Conservation (phyloP, 768 basidiomycete genomes). For the Russula brevipes region DNA sequence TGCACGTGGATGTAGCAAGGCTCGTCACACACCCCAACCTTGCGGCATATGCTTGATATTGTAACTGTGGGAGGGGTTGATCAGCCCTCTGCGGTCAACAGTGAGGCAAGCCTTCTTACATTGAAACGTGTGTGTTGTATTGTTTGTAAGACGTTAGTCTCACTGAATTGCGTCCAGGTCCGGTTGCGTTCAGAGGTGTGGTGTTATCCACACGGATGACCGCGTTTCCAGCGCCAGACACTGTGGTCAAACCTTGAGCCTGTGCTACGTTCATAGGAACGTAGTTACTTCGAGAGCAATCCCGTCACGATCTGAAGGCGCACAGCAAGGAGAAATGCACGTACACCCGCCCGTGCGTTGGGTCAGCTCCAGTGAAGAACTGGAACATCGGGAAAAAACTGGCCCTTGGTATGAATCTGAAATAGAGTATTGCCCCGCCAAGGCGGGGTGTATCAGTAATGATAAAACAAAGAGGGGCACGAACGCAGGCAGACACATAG, state of each 20-base stretch:
- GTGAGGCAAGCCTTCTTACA: slow-evolving; percentile 37
- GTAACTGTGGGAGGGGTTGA: slow-evolving; percentile 31
- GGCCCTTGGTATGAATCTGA: slow-evolving; percentile 13
- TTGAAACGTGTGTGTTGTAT: slow-evolving; percentile 29
- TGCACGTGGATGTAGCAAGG: slow-evolving; percentile 17
- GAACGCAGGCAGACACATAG: not conserved
- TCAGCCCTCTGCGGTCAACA: slow-evolving; percentile 9
- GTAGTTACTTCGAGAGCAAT: slow-evolving; percentile 12
- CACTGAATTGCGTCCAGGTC: slow-evolving; percentile 22
- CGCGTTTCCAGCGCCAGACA: slow-evolving; percentile 14
- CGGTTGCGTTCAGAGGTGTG: slow-evolving; percentile 3
- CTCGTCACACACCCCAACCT: slow-evolving; percentile 45
- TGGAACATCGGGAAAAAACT: slow-evolving; percentile 15
- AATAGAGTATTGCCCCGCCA: slow-evolving; percentile 6
- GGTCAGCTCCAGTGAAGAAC: slow-evolving; percentile 19
- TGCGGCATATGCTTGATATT: slow-evolving; percentile 57
- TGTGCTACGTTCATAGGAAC: slow-evolving; percentile 3
- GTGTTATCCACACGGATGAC: slow-evolving; percentile 15
- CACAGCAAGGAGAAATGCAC: not conserved
- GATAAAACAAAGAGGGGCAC: not conserved
- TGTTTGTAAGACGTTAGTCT: slow-evolving; percentile 16
- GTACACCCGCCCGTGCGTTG: slow-evolving; percentile 22
- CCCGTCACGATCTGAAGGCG: not conserved
- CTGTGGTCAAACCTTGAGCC: slow-evolving; percentile 4
- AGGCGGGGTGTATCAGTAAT: not conserved